Percentiles rank a stretch among this genome's conserved stretches.
phyloP scores from a whole-genome alignment of 2,329 filamentous ascomycete species.

The Claviceps arundinis region DNA sequence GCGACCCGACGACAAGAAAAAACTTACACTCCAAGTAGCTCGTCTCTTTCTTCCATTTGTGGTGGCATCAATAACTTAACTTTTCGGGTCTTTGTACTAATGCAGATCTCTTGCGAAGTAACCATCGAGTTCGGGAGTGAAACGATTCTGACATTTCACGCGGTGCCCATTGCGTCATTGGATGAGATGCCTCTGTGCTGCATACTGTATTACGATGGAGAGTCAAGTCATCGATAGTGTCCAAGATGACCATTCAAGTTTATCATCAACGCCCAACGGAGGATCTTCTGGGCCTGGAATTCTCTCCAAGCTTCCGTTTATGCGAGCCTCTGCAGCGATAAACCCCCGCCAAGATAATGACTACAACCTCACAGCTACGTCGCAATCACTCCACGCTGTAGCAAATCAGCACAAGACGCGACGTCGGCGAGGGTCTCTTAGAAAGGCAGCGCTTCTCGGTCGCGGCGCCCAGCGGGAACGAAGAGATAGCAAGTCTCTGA shows the following conservation, averaged over 20 bases:
- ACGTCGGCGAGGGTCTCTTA: slow-evolving; percentile 68
- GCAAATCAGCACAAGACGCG: slow-evolving; percentile 38
- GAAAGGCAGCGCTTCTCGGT: slow-evolving; percentile 75
- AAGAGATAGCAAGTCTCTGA: slow-evolving; percentile 35
- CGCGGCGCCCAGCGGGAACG: slow-evolving; percentile 52
- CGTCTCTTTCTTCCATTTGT: too few relatives aligned
- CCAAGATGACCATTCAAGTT: slow-evolving; percentile 6
- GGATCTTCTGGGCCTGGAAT: slow-evolving; percentile 48
- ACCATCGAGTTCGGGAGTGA: not conserved
- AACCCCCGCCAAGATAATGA: slow-evolving; percentile 17
- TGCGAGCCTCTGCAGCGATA: slow-evolving; percentile 32
- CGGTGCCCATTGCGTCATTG: not conserved
- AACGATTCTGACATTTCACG: not conserved
- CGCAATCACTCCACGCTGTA: slow-evolving; percentile 12
- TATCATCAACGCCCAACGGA: slow-evolving; percentile 20
- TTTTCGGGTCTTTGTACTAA: not conserved
- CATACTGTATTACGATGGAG: slow-evolving; percentile 4
- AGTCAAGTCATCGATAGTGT: not conserved
- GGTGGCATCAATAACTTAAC: too few relatives aligned
- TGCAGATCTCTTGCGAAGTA: not conserved
- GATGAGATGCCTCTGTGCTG: not conserved
- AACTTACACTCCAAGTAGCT: too few relatives aligned
- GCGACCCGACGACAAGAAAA: too few relatives aligned
- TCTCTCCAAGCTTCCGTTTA: slow-evolving; percentile 56
- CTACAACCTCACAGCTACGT: slow-evolving; percentile 20